Conservation (phyloP, 352 stramenopile genomes). For the Pythium pyrilobum region DNA sequence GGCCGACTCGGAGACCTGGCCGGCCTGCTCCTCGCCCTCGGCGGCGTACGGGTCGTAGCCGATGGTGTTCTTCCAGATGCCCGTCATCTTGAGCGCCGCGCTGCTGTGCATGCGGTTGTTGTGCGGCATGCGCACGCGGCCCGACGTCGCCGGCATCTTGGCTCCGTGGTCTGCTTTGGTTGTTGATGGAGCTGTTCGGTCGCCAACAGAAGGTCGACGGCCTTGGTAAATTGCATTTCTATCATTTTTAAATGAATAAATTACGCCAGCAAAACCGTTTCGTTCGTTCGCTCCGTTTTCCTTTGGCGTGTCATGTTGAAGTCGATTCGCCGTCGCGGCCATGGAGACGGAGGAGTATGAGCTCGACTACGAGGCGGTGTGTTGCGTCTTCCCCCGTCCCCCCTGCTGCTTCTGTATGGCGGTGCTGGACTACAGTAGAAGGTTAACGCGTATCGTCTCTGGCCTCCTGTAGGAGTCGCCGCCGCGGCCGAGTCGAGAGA, state of each 20-base stretch:
- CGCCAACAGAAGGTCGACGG: background rate
- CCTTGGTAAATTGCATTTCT: slow-evolving; percentile 3
- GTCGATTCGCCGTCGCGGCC: slow-evolving; percentile 3
- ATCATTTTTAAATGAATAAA: background rate
- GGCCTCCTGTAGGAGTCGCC: slow-evolving; percentile 7
- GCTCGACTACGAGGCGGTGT: slow-evolving; percentile 25
- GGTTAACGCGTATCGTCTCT: background rate
- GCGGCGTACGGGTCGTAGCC: slow-evolving; percentile 94
- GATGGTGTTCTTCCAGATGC: slow-evolving; percentile 97
- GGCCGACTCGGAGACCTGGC: slow-evolving; percentile 58
- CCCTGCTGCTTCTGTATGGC: too few relatives aligned
- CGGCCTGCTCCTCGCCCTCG: slow-evolving; percentile 41
- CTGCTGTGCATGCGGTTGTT: slow-evolving; percentile 96
- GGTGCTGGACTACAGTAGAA: too few relatives aligned
- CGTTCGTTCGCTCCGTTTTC: background rate
- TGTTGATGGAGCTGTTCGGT: background rate
- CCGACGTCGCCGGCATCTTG: slow-evolving; percentile 84
- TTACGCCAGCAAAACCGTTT: slow-evolving; percentile 14
- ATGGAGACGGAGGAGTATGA: slow-evolving; percentile 27
- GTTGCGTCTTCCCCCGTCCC: too few relatives aligned
- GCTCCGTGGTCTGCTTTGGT: background rate
- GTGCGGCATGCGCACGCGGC: slow-evolving; percentile 93
- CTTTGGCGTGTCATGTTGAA: slow-evolving; percentile 5
- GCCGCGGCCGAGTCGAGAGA: background rate
- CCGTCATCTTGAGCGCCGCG: slow-evolving; percentile 91